Percentiles rank a stretch among this genome's conserved stretches.
Conservation (phyloP, 495 filamentous ascomycete genomes). For the Rusavskia elegans region DNA sequence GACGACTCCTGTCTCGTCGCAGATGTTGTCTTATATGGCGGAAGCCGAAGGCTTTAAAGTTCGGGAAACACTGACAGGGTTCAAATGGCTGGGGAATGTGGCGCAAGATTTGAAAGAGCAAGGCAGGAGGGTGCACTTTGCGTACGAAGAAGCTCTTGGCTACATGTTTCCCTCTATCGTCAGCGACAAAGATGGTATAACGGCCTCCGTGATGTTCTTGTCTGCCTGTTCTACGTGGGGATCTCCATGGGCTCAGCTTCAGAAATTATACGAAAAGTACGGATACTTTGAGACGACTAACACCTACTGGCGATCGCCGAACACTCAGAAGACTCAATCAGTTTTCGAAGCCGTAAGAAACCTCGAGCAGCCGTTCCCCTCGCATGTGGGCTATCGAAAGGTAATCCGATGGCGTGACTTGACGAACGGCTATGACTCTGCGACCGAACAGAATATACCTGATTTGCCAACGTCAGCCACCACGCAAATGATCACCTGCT, state of each 20-base stretch:
- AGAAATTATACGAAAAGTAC: slow-evolving; percentile 41
- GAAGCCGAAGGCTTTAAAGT: slow-evolving; percentile 37
- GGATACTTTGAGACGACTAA: slow-evolving; percentile 54
- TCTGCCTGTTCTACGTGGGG: slow-evolving; percentile 40
- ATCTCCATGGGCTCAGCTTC: slow-evolving; percentile 42
- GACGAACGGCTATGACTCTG: slow-evolving; percentile 48
- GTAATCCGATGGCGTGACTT: slow-evolving; percentile 52
- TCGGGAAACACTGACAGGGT: slow-evolving; percentile 54
- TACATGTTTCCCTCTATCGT: slow-evolving; percentile 56
- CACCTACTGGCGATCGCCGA: slow-evolving; percentile 50
- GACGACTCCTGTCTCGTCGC: slow-evolving; percentile 48
- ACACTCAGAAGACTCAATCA: slow-evolving; percentile 29
- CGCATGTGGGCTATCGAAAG: slow-evolving; percentile 30
- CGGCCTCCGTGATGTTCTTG: slow-evolving; percentile 49
- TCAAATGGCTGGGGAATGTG: slow-evolving; percentile 55
- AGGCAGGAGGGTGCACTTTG: slow-evolving; percentile 39
- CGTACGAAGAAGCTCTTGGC: slow-evolving; percentile 59
- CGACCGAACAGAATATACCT: slow-evolving; percentile 34
- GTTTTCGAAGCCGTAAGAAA: slow-evolving; percentile 41
- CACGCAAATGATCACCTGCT: slow-evolving; percentile 59
- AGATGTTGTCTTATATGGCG: slow-evolving; percentile 49
- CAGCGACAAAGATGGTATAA: slow-evolving; percentile 57
- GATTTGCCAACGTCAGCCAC: slow-evolving; percentile 40
- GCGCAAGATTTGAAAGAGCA: slow-evolving; percentile 25
- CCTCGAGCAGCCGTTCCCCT: slow-evolving; percentile 27